Evolutionary conservation across 805 yeast species (phyloP).

Genomic region (Spathaspora hagerdaliae): DNA sequence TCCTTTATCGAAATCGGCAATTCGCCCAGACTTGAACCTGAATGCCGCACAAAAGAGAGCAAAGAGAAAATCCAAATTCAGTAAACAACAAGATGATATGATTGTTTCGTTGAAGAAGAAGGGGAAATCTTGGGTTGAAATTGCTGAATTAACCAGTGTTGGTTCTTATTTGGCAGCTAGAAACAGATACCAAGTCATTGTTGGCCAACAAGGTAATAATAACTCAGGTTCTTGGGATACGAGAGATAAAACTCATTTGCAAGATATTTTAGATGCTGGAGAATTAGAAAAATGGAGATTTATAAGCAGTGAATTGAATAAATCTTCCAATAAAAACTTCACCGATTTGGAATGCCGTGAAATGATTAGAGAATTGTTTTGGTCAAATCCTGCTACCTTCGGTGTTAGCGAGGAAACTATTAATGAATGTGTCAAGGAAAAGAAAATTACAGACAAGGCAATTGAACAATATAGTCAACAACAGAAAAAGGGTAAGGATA

Average conservation of each 20-base stretch:
- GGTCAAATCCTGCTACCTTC: conserved; percentile 52
- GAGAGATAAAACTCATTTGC: conserved; percentile 50
- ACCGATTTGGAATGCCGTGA: conserved; percentile 54
- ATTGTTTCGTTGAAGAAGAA: conserved; percentile 57
- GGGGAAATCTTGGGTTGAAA: conserved; percentile 71
- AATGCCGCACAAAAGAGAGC: conserved; percentile 46
- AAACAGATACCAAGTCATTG: conserved; percentile 72
- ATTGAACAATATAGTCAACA: conserved; percentile 16
- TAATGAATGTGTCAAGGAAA: conserved; percentile 34
- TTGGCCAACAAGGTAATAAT: conserved; percentile 77
- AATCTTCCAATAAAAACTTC: conserved; percentile 48
- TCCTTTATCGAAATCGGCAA: conserved; percentile 41
- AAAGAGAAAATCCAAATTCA: conserved; percentile 64
- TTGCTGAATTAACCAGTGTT: conserved; percentile 60
- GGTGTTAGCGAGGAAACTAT: conserved; percentile 50
- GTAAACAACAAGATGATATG: conserved; percentile 62
- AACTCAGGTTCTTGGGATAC: conserved; percentile 61
- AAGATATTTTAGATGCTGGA: conserved; percentile 58
- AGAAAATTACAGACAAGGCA: conserved; percentile 31
- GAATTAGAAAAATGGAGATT: conserved; percentile 68
- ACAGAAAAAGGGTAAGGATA: conserved; percentile 5
- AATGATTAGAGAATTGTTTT: conserved; percentile 48
- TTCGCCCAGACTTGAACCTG: conserved; percentile 40
- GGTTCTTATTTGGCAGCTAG: conserved; percentile 70
- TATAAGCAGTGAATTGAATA: conserved; percentile 58